Conservation (phyloP, 768 basidiomycete genomes). For the Cantharellus anzutake region DNA sequence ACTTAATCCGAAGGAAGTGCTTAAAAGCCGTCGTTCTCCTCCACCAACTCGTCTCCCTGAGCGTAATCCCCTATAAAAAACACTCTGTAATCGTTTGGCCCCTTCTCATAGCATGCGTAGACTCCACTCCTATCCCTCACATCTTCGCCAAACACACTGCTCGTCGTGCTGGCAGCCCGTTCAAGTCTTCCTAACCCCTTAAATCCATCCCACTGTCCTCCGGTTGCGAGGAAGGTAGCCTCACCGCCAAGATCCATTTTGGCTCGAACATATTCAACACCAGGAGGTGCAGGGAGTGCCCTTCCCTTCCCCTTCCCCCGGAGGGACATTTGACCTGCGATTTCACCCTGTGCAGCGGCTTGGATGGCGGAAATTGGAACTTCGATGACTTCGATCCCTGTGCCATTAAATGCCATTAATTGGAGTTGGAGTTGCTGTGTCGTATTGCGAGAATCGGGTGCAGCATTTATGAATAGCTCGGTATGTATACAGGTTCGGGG, state of each 20-base stretch:
- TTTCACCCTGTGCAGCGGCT: not conserved
- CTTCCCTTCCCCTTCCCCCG: slow-evolving; percentile 26
- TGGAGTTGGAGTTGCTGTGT: slow-evolving; percentile 12
- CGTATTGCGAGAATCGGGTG: not conserved
- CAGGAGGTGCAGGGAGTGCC: slow-evolving; percentile 25
- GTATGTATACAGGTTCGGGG: not conserved
- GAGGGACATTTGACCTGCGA: slow-evolving; percentile 17
- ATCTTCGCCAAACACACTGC: not conserved
- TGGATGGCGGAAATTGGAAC: slow-evolving; percentile 23
- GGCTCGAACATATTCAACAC: not conserved
- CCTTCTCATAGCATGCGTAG: not conserved
- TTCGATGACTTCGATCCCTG: slow-evolving; percentile 61
- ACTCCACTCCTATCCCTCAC: not conserved
- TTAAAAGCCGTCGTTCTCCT: no score
- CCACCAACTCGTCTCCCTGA: not conserved
- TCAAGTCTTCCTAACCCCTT: not conserved
- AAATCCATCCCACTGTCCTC: slow-evolving; percentile 29
- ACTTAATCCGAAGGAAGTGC: no score
- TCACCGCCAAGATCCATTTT: slow-evolving; percentile 10
- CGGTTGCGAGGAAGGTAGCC: slow-evolving; percentile 34
- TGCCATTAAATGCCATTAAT: slow-evolving; percentile 39
- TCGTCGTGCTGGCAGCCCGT: not conserved
- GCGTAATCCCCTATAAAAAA: slow-evolving; percentile 1
- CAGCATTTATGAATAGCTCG: not conserved
- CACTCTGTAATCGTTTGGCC: not conserved